A percentile compares a stretch with the other conserved stretches of the same genome.
phyloP scores from a whole-genome alignment of 768 basidiomycete species.

The Suillus weaverae region DNA sequence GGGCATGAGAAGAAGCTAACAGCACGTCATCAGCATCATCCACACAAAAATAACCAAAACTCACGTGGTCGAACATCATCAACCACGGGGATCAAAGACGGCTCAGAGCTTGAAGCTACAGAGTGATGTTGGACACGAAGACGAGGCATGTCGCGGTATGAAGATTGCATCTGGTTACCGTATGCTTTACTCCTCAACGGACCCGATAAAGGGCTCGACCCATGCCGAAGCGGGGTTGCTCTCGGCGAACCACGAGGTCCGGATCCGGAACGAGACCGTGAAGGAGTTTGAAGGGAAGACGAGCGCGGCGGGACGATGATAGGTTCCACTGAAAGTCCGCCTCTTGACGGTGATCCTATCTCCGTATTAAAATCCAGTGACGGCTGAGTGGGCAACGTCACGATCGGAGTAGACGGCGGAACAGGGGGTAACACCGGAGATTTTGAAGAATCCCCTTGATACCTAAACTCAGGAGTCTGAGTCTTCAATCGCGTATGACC shows the following conservation, averaged over 20 bases:
- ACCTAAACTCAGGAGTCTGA: conserved; percentile 11
- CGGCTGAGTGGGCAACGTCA: conserved; percentile 26
- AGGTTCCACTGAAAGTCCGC: conserved; percentile 41
- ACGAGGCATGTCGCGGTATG: conserved; percentile 41
- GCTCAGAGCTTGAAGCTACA: conserved; percentile 78
- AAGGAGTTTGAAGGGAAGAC: conserved; percentile 33
- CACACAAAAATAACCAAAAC: conserved; percentile 25
- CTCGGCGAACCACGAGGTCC: conserved; percentile 34
- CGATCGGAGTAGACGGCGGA: conserved; percentile 20
- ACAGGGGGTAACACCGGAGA: conserved; percentile 20
- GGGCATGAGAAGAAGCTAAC: conserved; percentile 35
- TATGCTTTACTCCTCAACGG: conserved; percentile 46
- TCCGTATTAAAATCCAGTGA: conserved; percentile 20
- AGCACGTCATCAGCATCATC: conserved; percentile 10
- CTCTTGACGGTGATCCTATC: conserved; percentile 50
- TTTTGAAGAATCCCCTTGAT: conserved; percentile 13
- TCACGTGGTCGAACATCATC: conserved; percentile 53
- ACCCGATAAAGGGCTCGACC: conserved; percentile 44
- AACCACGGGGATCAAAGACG: conserved; percentile 62
- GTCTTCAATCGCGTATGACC: conserved; percentile 37
- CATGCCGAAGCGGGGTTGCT: conserved; percentile 35
- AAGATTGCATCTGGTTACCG: conserved; percentile 35
- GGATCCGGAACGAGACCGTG: conserved; percentile 31
- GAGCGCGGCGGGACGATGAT: conserved; percentile 30
- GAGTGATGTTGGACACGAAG: conserved; percentile 70